phyloP scores from a whole-genome alignment of 2,329 filamentous ascomycete species.

The Arthrobotrys sinensis region DNA sequence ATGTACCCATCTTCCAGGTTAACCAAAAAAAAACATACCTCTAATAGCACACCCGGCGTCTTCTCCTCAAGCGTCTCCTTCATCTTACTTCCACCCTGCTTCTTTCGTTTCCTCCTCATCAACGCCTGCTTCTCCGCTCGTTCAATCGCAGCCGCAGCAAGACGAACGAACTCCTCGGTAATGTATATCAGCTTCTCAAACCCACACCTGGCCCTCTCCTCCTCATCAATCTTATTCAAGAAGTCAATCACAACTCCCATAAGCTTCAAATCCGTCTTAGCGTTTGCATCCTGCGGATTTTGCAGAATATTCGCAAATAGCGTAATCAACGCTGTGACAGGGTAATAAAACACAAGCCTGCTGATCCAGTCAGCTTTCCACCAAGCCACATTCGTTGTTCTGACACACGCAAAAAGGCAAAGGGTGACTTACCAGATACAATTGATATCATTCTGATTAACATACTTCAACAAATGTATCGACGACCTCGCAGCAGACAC shows the following conservation, averaged over 20 bases:
- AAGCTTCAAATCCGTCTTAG: slow-evolving; percentile 87
- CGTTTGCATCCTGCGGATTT: slow-evolving; percentile 90
- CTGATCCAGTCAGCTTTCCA: slow-evolving; percentile 49
- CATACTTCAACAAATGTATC: slow-evolving; percentile 94
- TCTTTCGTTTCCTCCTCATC: slow-evolving; percentile 87
- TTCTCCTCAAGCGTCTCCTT: slow-evolving; percentile 34
- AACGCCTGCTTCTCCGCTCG: slow-evolving; percentile 89
- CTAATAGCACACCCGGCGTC: slow-evolving; percentile 28
- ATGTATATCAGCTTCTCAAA: slow-evolving; percentile 89
- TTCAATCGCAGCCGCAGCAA: slow-evolving; percentile 90
- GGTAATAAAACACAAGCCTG: slow-evolving; percentile 94
- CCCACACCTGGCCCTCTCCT: slow-evolving; percentile 75
- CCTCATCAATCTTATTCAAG: slow-evolving; percentile 86
- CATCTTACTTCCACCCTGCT: slow-evolving; percentile 40
- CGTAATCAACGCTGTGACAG: slow-evolving; percentile 93
- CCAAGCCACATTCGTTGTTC: slow-evolving; percentile 6
- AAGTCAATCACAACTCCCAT: slow-evolving; percentile 96
- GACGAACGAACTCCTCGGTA: slow-evolving; percentile 95
- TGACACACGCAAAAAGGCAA: not conserved
- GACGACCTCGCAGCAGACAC: slow-evolving; percentile 93
- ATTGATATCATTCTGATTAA: slow-evolving; percentile 92
- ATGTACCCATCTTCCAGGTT: not conserved
- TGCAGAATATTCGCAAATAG: slow-evolving; percentile 97
- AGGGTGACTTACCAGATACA: slow-evolving; percentile 86
- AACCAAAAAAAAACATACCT: slow-evolving; percentile 24